Percentiles rank a stretch among this genome's conserved stretches.
These are phyloP conservation scores for Tetradesmus lagerheimii DNA, from an alignment of 139 green algal species.

Conservation along the genomic window DNA sequence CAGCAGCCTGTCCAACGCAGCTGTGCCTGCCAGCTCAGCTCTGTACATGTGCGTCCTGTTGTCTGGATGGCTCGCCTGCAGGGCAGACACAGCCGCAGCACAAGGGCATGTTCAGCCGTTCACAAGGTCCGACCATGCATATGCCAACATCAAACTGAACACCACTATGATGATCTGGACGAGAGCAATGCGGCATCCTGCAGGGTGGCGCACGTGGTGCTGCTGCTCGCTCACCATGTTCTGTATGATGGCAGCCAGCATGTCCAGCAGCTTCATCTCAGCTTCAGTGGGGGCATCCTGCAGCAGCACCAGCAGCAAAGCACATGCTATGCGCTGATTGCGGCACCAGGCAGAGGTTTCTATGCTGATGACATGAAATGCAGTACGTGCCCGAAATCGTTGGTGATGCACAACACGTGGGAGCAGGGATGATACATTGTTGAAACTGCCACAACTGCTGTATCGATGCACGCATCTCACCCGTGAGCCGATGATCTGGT, in stretches of 20 bases:
- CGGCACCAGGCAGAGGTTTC: not conserved
- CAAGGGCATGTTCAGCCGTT: not conserved
- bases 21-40: conserved; percentile 67
- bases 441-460: not conserved
- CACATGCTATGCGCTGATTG: not conserved
- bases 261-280: conserved; percentile 67
- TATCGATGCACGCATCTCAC: not conserved
- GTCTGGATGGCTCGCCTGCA: conserved; percentile 62
- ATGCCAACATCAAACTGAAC: too few species aligned
- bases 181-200: not conserved
- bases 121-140: too few species aligned
- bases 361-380: too few species aligned
- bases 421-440: too few species aligned
- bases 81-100: not conserved
- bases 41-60: conserved; percentile 81
- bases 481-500: conserved; percentile 31
- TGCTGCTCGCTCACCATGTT: conserved; percentile 56
- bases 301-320: not conserved
- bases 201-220: too few species aligned
- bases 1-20: conserved; percentile 32
- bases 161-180: too few species aligned
- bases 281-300: conserved; percentile 18
- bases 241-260: conserved; percentile 71
- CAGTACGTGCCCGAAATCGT: too few species aligned
- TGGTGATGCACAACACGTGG: too few species aligned